Evolutionary conservation across 257 asterid species (phyloP), one percentile per base, ranked within the genome.

Genomic region (Datura wrightii): DNA sequence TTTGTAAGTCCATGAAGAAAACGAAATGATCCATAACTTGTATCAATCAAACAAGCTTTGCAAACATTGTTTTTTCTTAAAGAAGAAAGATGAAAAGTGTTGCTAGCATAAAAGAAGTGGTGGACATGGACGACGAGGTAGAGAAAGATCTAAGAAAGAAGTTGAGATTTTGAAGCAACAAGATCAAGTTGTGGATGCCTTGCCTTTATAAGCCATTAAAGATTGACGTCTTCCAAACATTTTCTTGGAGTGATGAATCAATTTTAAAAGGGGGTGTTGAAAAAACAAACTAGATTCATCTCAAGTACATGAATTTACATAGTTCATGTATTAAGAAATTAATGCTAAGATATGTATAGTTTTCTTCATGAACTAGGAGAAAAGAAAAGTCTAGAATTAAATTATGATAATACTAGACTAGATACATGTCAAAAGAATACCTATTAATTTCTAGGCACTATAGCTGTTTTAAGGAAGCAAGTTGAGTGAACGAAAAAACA

Each of bases 181-280:
- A 37, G 48, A 67, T 67, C 76, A 67, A 67, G 76, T 15, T 67
- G 76, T 67, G 76, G 50, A 67, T 67, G 31, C 50, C 50, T 67
- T 67, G 50, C 11, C 76, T 67, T 67, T 36, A 65, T 34, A 65
- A 34, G 15, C 44, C 72, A 65, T 65, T 6, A 34, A 65, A 65
- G 72, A 65, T 65, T 65, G 72, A 65, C 5, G 46, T 6, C 5
- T 36, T 14, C 76, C 50, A 67, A 67, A 67, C 31, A 15, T 10
- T 67, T 41, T 67, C 39, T 69, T 39, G 78, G 24, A 69, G 31
- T 16, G 52, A 39, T 39, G 78, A 69, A 69, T 69, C 52, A 10
- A 67, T 42, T 39, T 16, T 69, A 39, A 39, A 69, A 16, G 34
- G 53, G 15, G 52, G 15, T 39, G 34, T 16, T 69, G 78, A 7